Conservation (phyloP, 2,329 filamentous ascomycete species). For the Fusarium paranaense region DNA sequence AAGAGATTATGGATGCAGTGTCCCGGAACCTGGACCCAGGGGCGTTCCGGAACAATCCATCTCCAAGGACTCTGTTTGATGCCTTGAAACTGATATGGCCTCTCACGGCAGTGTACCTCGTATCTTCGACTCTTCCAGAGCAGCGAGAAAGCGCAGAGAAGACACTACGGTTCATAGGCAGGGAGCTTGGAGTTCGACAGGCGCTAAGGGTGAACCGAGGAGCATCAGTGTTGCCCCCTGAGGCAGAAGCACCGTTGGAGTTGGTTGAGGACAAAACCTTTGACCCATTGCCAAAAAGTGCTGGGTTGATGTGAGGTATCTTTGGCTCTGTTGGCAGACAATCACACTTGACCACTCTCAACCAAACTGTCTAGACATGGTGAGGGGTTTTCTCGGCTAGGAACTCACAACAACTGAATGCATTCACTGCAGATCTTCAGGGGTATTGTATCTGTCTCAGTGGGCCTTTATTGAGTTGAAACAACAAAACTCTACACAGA, state of each 20-base stretch:
- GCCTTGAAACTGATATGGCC: slow-evolving; percentile 55
- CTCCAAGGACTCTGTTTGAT: slow-evolving; percentile 51
- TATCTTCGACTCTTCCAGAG: slow-evolving; percentile 43
- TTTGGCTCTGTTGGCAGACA: neutral
- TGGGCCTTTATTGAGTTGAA: neutral
- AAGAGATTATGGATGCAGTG: slow-evolving; percentile 45
- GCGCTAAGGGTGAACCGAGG: slow-evolving; percentile 45
- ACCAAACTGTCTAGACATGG: neutral
- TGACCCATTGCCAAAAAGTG: slow-evolving; percentile 28
- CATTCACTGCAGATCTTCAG: slow-evolving; percentile 3
- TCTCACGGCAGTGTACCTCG: slow-evolving; percentile 47
- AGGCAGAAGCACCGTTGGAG: slow-evolving; percentile 43
- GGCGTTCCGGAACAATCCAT: slow-evolving; percentile 38
- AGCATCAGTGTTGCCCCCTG: slow-evolving; percentile 37
- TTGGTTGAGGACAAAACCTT: slow-evolving; percentile 28
- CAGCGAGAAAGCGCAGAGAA: slow-evolving; percentile 45
- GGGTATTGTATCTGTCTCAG: neutral
- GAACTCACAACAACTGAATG: neutral
- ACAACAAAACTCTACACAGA: slow-evolving; percentile 3
- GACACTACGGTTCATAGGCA: slow-evolving; percentile 49
- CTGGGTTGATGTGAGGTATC: slow-evolving; percentile 23
- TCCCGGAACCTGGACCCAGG: slow-evolving; percentile 43
- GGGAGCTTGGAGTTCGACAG: slow-evolving; percentile 52
- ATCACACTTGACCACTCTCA: neutral
- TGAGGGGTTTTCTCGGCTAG: neutral